A percentile compares a stretch with the other conserved stretches of the same genome.
phyloP scores from a whole-genome alignment of 768 basidiomycete genomes.

The Trametopsis cervina region DNA sequence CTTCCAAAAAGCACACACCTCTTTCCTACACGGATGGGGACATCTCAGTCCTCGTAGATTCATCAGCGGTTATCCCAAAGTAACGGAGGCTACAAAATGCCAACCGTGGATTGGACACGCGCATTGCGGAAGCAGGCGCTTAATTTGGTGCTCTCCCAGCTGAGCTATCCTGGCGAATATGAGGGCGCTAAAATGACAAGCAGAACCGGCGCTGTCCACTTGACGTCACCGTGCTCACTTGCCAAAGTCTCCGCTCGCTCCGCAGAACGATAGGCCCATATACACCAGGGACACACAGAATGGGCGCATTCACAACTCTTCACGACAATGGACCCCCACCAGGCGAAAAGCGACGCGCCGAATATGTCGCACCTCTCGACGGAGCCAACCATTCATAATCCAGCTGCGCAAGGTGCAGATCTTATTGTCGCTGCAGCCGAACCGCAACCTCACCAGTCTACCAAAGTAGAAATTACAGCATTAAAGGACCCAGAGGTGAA shows the following conservation, averaged over 20 bases:
- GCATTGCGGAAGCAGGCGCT: too few species aligned
- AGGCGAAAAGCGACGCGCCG: neutral
- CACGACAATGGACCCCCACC: neutral
- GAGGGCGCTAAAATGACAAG: too few species aligned
- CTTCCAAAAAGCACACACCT: too few species aligned
- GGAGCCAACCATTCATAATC: neutral
- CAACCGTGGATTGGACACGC: too few species aligned
- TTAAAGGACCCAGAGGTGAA: conserved; percentile 23
- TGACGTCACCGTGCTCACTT: conserved; percentile 6
- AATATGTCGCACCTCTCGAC: neutral
- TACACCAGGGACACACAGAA: neutral
- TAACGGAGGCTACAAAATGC: too few species aligned
- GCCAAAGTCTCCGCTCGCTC: conserved; percentile 5
- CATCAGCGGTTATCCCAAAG: too few species aligned
- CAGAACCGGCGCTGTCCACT: too few species aligned
- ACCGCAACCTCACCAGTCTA: conserved; percentile 12
- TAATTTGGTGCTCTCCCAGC: too few species aligned
- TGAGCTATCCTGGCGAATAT: too few species aligned
- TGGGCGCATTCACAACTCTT: neutral
- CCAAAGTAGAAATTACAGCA: conserved; percentile 8
- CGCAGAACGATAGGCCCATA: conserved; percentile 3
- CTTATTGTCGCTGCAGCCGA: conserved; percentile 8
- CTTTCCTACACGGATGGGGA: too few species aligned
- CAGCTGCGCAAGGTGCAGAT: neutral
- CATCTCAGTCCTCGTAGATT: too few species aligned